Percentiles rank a stretch among this genome's conserved stretches.
These are phyloP conservation scores for Syncephalastrum racemosum DNA, from an alignment of 371 early-diverging fungal genomes.

Conservation along the genomic window DNA sequence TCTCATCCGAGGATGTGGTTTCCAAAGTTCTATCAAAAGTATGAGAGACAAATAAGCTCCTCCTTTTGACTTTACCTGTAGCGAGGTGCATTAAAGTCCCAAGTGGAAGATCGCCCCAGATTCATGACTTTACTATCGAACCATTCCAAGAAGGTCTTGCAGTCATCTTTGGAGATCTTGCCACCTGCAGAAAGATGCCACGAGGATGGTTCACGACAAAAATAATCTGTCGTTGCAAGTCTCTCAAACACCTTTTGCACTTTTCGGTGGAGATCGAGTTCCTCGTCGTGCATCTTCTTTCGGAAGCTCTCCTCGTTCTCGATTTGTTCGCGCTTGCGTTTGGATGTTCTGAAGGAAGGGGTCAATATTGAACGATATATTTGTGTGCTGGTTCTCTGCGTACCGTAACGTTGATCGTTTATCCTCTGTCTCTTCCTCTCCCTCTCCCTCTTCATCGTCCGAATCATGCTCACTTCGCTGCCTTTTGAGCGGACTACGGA, in stretches of 20 bases:
- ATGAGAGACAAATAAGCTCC: no score
- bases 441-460: constrained; percentile 20
- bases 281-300: constrained; percentile 56
- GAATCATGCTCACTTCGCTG: constrained; percentile 6
- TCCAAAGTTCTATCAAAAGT: no score
- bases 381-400: background rate
- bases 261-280: constrained; percentile 36
- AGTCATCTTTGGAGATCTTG: background rate
- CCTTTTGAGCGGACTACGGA: constrained; percentile 5
- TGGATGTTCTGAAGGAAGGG: constrained; percentile 48
- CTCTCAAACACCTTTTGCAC: constrained; percentile 39
- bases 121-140: constrained; percentile 46
- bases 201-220: no score
- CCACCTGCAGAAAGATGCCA: no score
- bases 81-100: constrained; percentile 29
- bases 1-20: no score
- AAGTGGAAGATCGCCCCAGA: constrained; percentile 25
- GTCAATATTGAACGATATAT: background rate
- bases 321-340: constrained; percentile 55
- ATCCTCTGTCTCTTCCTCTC: constrained; percentile 39
- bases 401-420: constrained; percentile 56
- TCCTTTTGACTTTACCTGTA: constrained; percentile 9
- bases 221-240: constrained; percentile 5
- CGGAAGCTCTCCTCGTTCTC: constrained; percentile 56
- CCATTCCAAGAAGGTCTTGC: constrained; percentile 32